phyloP scores from a whole-genome alignment of 495 filamentous ascomycete genomes.

The Penicillium lagena region DNA sequence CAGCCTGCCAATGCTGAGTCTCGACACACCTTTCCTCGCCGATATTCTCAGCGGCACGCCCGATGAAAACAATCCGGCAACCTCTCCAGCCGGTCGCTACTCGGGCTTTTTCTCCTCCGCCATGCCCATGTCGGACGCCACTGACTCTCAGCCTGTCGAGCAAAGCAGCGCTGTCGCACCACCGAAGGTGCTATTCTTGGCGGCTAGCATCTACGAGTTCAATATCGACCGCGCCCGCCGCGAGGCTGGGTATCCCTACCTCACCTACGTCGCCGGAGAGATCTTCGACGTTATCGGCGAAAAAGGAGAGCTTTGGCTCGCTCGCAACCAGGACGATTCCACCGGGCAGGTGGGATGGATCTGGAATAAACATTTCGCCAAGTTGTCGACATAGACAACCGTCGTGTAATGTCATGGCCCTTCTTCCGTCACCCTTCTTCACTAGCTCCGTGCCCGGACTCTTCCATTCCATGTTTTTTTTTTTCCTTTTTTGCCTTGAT shows the following conservation, averaged over 20 bases:
- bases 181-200: constrained; percentile 69
- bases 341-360: constrained; percentile 85
- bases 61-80: constrained; percentile 15
- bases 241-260: constrained; percentile 91
- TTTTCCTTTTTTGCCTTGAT: too few species aligned
- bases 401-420: neutral
- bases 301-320: constrained; percentile 97
- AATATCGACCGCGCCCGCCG: constrained; percentile 87
- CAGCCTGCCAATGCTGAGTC: constrained; percentile 31
- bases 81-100: constrained; percentile 29
- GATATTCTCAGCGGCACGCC: constrained; percentile 24
- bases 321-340: constrained; percentile 90
- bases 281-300: constrained; percentile 89
- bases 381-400: constrained; percentile 43
- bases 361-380: constrained; percentile 96
- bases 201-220: constrained; percentile 92
- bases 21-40: constrained; percentile 38
- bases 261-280: constrained; percentile 91
- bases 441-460: neutral
- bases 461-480: neutral
- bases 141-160: constrained; percentile 11
- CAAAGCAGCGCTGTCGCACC: constrained; percentile 24
- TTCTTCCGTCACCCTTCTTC: neutral
- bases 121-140: constrained; percentile 68
- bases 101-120: constrained; percentile 81